Evolutionary conservation across 225 moss, liverwort and hornwort genomes (phyloP), one percentile per base, ranked within the genome.

Genomic region (Marchantia paleacea): DNA sequence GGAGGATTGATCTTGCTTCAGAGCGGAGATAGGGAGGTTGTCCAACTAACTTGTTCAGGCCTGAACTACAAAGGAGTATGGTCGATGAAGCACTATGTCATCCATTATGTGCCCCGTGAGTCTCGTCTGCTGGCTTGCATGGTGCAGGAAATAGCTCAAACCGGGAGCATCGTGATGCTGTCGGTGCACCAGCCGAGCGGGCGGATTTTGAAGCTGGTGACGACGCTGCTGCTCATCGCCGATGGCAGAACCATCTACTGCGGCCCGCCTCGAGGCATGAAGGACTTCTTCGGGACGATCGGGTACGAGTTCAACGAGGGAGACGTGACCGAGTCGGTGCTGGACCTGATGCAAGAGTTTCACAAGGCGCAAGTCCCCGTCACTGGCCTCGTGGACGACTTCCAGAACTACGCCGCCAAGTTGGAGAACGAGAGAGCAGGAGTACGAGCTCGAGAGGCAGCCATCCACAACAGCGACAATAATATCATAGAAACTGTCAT

Each of bases 121-220:
- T 55, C 7, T 55, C 16, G 2, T 55, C 20, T 58, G 58, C 18
- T 58, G 58, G 58, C 10, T 58, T 58, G 58, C 13, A 5, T 58
- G 28, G 83, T 91, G 58, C 94, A 94, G 85, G 85, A 86, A 58
- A 92, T 97, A 83, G 94, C 94, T 25, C 83, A 87, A 77, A 82
- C 89, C 24, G 97, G 97, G 48, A 94, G 92, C 71, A 81, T 93
- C 6, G 85, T 97, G 0, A 87, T 97, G 55, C 83, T 97, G 30
- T 93, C 94, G 10, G 86, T 94, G 80, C 94, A 94, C 79, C 97
- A 97, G 87, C 94, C 97, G 24, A 93, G 97, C 84, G 89, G 91
- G 73, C 92, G 94, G 26, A 91, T 97, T 30, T 79, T 97, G 86
- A 90, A 91, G 57, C 91, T 97, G 30, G 79, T 97, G 25, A 90